A percentile compares a stretch with the other conserved stretches of the same genome.
These are phyloP conservation scores for Fusarium sarcochroum DNA, from an alignment of 2,329 filamentous ascomycete genomes.

Conservation along the genomic window DNA sequence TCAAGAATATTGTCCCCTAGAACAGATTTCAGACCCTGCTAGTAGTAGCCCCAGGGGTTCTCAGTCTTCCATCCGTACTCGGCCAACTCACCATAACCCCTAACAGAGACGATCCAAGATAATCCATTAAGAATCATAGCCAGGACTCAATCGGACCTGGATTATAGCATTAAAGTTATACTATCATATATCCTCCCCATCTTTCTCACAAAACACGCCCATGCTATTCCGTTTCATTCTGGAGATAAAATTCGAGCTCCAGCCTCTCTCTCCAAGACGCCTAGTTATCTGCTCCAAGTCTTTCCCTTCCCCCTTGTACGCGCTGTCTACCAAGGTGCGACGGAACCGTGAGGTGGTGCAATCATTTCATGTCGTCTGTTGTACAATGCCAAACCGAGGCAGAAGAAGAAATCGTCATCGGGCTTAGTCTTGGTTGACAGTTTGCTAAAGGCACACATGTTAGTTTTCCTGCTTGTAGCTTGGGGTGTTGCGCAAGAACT, in stretches of 20 bases:
- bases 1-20: too few relatives aligned
- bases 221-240: constrained; percentile 16
- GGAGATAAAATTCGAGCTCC: neutral
- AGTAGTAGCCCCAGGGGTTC: too few relatives aligned
- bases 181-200: constrained; percentile 38
- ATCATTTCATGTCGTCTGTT: constrained; percentile 53
- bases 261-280: constrained; percentile 40
- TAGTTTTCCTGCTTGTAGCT: constrained; percentile 6
- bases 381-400: constrained; percentile 48
- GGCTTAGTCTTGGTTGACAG: constrained; percentile 53
- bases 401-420: constrained; percentile 36
- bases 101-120: neutral
- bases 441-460: constrained; percentile 50
- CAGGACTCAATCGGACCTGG: constrained; percentile 41
- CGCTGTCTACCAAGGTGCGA: constrained; percentile 49
- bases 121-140: constrained; percentile 44
- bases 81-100: too few relatives aligned
- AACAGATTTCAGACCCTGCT: too few relatives aligned
- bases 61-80: neutral
- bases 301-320: constrained; percentile 30
- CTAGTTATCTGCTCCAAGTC: constrained; percentile 36
- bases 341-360: constrained; percentile 45
- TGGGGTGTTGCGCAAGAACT: constrained; percentile 49
- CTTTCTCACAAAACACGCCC: constrained; percentile 17
- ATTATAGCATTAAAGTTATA: constrained; percentile 48